Evolutionary conservation across 768 basidiomycete genomes (phyloP).

Genomic region (Dendrothele bispora): DNA sequence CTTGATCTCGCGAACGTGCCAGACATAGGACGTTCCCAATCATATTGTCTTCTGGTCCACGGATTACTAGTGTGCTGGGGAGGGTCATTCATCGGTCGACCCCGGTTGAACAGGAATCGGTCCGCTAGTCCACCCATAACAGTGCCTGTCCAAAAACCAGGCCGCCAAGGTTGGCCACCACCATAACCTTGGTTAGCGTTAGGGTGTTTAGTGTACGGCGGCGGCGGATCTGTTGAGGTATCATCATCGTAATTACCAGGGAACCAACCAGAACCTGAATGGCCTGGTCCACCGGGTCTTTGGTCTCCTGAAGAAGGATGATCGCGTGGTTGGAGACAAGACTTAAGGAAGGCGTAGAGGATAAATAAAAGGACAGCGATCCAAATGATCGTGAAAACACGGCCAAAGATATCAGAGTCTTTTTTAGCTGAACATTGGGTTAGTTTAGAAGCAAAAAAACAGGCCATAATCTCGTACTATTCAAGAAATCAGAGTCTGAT

Average conservation of each 20-base stretch:
- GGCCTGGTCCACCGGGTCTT: slow-evolving; percentile 24
- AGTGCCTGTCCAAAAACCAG: slow-evolving; percentile 88
- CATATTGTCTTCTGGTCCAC: slow-evolving; percentile 37
- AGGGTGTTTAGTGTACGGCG: slow-evolving; percentile 56
- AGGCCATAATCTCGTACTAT: not conserved
- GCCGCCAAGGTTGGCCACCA: slow-evolving; percentile 33
- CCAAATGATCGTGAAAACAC: slow-evolving; percentile 61
- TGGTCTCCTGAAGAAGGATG: slow-evolving; percentile 17
- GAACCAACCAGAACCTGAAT: slow-evolving; percentile 48
- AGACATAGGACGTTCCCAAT: slow-evolving; percentile 54
- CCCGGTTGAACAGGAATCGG: slow-evolving; percentile 39
- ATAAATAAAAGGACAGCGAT: slow-evolving; percentile 49
- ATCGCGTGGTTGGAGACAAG: slow-evolving; percentile 42
- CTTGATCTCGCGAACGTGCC: slow-evolving; percentile 26
- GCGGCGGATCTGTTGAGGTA: slow-evolving; percentile 39
- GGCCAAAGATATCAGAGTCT: slow-evolving; percentile 29
- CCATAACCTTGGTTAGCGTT: slow-evolving; percentile 12
- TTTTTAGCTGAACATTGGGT: not conserved
- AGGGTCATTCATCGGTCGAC: slow-evolving; percentile 18
- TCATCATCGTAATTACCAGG: slow-evolving; percentile 44
- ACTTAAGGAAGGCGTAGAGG: slow-evolving; percentile 56
- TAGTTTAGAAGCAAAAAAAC: not conserved
- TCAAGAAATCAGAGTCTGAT: not conserved
- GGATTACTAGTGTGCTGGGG: slow-evolving; percentile 13
- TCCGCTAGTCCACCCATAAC: slow-evolving; percentile 70